These are phyloP conservation scores for Cyanophora paradoxa DNA, from an alignment of 78 protist genomes.

Conservation along the genomic window DNA sequence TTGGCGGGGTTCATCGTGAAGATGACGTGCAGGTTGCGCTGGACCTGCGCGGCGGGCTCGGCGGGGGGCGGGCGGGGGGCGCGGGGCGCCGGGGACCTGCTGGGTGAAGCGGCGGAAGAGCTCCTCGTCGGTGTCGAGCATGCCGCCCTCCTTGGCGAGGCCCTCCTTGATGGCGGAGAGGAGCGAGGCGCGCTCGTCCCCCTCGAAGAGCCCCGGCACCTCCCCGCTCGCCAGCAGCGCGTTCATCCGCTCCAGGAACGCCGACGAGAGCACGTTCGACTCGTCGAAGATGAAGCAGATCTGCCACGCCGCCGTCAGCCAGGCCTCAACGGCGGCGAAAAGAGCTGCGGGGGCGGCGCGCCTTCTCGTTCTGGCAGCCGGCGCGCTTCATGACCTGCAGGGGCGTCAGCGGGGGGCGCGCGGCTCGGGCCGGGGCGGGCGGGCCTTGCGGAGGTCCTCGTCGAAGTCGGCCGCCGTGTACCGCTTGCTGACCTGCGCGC, in stretches of 20 bases:
- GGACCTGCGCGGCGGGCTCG: conserved; percentile 35
- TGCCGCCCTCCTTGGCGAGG: conserved; percentile 6
- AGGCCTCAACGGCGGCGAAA: neutral
- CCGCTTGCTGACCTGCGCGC: no score
- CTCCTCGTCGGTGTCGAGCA: conserved; percentile 32
- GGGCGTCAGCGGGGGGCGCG: no score
- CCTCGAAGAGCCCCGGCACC: conserved; percentile 97
- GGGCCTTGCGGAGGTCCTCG: conserved; percentile 84
- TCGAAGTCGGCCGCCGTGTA: conserved; percentile 87
- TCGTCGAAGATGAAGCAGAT: conserved; percentile 92
- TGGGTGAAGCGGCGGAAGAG: conserved; percentile 12
- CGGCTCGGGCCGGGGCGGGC: no score
- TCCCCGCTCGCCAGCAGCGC: conserved; percentile 85
- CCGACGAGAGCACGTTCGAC: conserved; percentile 79
- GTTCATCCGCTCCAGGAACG: conserved; percentile 95
- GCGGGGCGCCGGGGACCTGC: neutral
- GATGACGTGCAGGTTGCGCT: conserved; percentile 90
- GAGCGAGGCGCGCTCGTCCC: conserved; percentile 72
- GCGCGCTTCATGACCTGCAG: conserved; percentile 84
- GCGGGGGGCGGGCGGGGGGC: neutral
- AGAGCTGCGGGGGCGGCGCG: conserved; percentile 8
- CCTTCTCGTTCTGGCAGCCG: conserved; percentile 86
- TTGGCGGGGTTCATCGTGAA: conserved; percentile 94
- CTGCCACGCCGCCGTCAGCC: neutral
- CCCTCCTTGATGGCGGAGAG: conserved; percentile 44